phyloP scores from a whole-genome alignment of 78 protist species.

The Cavenderia fasciculata region DNA sequence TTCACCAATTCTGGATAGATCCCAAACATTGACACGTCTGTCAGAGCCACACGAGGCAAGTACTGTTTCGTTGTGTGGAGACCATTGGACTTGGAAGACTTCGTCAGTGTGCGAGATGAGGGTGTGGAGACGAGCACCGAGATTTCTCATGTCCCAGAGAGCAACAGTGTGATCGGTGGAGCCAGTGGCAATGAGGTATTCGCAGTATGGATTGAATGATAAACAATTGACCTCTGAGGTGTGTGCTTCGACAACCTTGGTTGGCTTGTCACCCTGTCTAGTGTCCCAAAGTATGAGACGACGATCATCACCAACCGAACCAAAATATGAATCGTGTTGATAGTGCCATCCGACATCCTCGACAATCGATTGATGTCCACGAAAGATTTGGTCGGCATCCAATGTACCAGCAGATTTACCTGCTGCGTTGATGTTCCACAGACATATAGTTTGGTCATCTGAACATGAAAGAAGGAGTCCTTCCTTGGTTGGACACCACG shows the following conservation, averaged over 20 bases:
- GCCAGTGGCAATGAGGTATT: conserved; percentile 91
- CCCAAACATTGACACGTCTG: conserved; percentile 95
- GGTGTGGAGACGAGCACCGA: conserved; percentile 82
- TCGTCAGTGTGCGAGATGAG: conserved; percentile 84
- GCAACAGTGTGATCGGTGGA: conserved; percentile 93
- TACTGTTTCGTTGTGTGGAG: conserved; percentile 93
- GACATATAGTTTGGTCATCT: conserved; percentile 92
- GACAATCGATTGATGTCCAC: conserved; percentile 77
- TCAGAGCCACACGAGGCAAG: conserved; percentile 90
- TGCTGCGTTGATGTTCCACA: conserved; percentile 90
- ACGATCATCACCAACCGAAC: conserved; percentile 93
- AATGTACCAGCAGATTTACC: conserved; percentile 32
- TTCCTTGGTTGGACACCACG: conserved; percentile 88
- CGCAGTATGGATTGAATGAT: conserved; percentile 92
- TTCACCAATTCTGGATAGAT: conserved; percentile 91
- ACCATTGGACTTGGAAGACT: conserved; percentile 87
- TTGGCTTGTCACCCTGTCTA: conserved; percentile 2
- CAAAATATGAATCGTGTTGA: conserved; percentile 85
- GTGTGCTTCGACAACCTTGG: conserved; percentile 79
- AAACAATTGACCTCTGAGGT: conserved; percentile 90
- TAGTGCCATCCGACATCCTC: conserved; percentile 94
- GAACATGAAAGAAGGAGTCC: conserved; percentile 90
- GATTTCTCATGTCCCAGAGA: conserved; percentile 96
- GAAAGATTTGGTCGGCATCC: conserved; percentile 37
- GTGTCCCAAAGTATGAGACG: conserved; percentile 70